Evolutionary conservation across 495 filamentous ascomycete genomes (phyloP).

Genomic region (Ramalina intermedia): DNA sequence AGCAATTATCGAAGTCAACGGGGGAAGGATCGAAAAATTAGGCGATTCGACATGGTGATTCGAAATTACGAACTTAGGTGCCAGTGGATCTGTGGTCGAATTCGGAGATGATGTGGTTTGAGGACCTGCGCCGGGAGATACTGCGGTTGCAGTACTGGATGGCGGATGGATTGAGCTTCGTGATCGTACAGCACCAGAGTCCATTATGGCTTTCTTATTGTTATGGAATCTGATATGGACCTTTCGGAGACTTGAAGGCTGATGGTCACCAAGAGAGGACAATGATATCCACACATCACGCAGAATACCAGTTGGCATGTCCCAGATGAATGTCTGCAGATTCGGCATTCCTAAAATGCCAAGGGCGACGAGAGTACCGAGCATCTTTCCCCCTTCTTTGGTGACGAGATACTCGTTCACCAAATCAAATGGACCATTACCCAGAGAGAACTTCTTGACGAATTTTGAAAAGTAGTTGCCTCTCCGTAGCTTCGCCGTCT

Average conservation of each 20-base stretch:
- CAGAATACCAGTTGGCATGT: constrained; percentile 86
- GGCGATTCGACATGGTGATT: constrained; percentile 60
- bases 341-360: constrained; percentile 77
- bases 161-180: constrained; percentile 9
- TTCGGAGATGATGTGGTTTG: constrained; percentile 3
- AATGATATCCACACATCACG: constrained; percentile 80
- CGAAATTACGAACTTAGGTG: constrained; percentile 17
- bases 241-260: constrained; percentile 55
- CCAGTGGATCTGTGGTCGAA: background rate
- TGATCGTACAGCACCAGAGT: constrained; percentile 15
- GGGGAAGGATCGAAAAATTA: constrained; percentile 70
- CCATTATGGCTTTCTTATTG: constrained; percentile 28
- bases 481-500: constrained; percentile 24
- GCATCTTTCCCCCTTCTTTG: constrained; percentile 86
- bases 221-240: constrained; percentile 90
- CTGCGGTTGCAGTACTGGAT: constrained; percentile 12
- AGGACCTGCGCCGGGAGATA: background rate
- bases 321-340: constrained; percentile 86
- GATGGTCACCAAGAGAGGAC: constrained; percentile 50
- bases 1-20: constrained; percentile 66
- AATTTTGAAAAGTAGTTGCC: constrained; percentile 77
- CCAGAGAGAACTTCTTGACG: constrained; percentile 79
- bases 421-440: constrained; percentile 72
- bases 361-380: constrained; percentile 79
- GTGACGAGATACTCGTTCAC: constrained; percentile 77